Base-by-base conservation (phyloP, 805 yeast species). In the Clavispora vitiphila region DNA sequence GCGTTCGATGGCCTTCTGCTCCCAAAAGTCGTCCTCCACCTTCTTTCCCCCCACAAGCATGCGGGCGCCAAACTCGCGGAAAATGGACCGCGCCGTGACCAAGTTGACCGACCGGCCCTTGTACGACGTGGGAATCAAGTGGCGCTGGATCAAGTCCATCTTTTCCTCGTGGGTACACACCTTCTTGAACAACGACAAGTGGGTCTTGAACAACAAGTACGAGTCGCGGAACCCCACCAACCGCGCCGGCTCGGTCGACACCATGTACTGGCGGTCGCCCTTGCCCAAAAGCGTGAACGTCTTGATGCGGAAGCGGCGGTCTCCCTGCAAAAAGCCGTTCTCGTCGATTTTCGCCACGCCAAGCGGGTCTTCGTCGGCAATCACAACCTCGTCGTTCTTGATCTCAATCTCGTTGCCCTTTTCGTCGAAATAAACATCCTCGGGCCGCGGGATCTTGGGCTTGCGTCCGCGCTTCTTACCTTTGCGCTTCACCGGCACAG, bases 171-270 rank as follows among this genome's bases (percentile, higher is more conserved):
- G 86, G 9, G 77, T 71, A 35, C 90, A 71, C 9, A 85, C 78
- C 47, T 83, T 77, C 57, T 90, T 88, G 67, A 75, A 83, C 39
- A 93, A 69, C 38, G 78, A 71, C 38, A 80, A 76, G 65, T 91
- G 96, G 38, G 89, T 85, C 58, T 90, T 95, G 66, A 91, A 89
- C 45, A 91, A 71, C 40, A 89, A 69, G 56, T 91, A 89, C 2
- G 96, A 86, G 58, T 91, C 97, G 52, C 96, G 76, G 65, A 89
- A 86, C 3, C 97, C 98, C 47, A 91, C 88, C 55, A 91, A 80
- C 52, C 98, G 77, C 1, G 99, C 97, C 2, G 96, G 96, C 58
- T 93, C 99, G 0, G 98, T 90, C 2, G 96, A 83, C 37, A 93
- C 77, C 96, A 91, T 90, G 62, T 79, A 93, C 43, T 81, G 71